Evolutionary conservation across 1,284 basidiomycete genomes (phyloP).

Genomic region (Microbotryomycetes sp.): DNA sequence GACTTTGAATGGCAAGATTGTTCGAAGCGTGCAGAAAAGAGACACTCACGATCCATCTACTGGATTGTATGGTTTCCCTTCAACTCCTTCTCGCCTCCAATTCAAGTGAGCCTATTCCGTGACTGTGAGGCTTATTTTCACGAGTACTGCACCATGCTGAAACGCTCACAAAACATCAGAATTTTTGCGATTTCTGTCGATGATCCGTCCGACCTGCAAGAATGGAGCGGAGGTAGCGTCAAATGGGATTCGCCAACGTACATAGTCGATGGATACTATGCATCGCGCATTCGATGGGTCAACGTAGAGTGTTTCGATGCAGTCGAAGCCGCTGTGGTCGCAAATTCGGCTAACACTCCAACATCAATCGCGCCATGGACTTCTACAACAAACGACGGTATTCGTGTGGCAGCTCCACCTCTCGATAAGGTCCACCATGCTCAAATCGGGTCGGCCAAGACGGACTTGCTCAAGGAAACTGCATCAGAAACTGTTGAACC

Average conservation of each 20-base stretch:
- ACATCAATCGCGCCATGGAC: neutral
- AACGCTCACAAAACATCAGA: neutral
- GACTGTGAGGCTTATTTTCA: neutral
- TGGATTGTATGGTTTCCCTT: conserved; percentile 7
- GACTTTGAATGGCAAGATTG: conserved; percentile 11
- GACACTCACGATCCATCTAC: neutral
- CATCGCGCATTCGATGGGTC: neutral
- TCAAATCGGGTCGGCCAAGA: neutral
- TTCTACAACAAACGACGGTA: conserved; percentile 7
- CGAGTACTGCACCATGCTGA: accelerated
- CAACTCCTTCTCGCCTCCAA: conserved; percentile 17
- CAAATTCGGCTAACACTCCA: neutral
- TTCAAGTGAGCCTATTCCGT: conserved; percentile 15
- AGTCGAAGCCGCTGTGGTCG: neutral
- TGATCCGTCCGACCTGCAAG: neutral
- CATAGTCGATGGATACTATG: neutral
- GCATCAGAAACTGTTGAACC: neutral
- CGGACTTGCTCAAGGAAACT: neutral
- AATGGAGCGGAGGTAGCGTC: conserved; percentile 5
- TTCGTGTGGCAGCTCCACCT: neutral
- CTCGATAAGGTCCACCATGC: neutral
- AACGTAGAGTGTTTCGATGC: neutral
- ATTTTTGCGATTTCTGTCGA: conserved; percentile 6
- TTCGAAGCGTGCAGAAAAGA: conserved; percentile 8
- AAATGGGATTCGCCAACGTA: neutral